phyloP scores from a whole-genome alignment of 106 monocot species.

The Iris macrosiphon region DNA sequence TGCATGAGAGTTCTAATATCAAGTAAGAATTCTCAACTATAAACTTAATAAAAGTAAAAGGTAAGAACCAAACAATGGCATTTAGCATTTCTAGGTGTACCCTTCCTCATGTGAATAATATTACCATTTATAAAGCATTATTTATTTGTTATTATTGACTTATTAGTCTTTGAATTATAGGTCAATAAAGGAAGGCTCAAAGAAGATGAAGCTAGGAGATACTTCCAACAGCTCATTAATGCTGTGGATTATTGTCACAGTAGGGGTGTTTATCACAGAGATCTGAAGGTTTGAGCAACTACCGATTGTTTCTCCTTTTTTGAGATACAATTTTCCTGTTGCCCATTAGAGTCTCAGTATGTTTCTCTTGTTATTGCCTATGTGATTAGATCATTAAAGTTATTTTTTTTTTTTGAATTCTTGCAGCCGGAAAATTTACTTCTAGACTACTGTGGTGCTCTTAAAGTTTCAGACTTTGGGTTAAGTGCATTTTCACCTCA shows the following conservation, averaged over 20 bases:
- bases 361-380: not conserved
- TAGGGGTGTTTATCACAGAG: constrained; percentile 83
- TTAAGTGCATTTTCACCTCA: constrained; percentile 78
- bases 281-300: constrained; percentile 56
- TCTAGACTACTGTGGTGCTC: constrained; percentile 62
- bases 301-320: not conserved
- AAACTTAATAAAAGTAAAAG: not conserved
- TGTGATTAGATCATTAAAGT: not conserved
- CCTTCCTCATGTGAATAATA: not conserved
- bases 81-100: not conserved
- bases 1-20: not conserved
- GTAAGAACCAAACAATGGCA: not conserved
- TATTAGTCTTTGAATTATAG: constrained; percentile 22
- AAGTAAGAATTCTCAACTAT: not conserved
- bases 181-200: constrained; percentile 56
- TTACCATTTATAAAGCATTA: not conserved
- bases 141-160: constrained; percentile 4
- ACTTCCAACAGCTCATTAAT: constrained; percentile 90
- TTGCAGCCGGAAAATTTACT: constrained; percentile 94
- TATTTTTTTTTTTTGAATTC: constrained; percentile 5
- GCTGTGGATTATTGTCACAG: constrained; percentile 96
- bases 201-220: constrained; percentile 87
- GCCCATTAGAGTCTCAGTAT: too few relatives aligned
- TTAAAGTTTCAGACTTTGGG: constrained; percentile 91
- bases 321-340: not conserved